Conservation (phyloP, 345 rosid genomes). For the Eucalyptus urophylla region DNA sequence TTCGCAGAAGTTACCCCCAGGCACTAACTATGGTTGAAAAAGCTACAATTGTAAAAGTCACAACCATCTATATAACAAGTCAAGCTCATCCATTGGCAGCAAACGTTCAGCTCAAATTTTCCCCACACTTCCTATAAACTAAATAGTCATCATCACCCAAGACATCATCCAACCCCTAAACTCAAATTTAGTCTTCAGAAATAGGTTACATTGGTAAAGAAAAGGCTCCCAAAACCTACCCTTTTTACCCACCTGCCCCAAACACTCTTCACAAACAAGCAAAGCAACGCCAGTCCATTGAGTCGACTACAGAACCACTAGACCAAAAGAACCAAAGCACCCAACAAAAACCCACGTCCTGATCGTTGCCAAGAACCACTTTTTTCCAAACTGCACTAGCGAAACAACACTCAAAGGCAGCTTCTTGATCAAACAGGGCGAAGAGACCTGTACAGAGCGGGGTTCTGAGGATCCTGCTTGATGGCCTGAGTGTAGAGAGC, state of each 20-base stretch:
- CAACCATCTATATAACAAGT: neutral
- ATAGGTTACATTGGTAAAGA: neutral
- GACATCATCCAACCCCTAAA: neutral
- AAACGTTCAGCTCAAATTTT: neutral
- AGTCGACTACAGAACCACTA: neutral
- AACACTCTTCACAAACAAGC: neutral
- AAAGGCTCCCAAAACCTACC: neutral
- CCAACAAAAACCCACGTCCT: neutral
- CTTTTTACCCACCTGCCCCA: neutral
- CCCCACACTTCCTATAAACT: neutral
- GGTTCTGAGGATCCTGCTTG: conserved; percentile 86
- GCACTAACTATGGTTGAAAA: neutral
- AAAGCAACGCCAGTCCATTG: neutral
- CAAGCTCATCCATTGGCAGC: neutral
- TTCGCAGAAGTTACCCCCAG: neutral
- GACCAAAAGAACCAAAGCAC: neutral
- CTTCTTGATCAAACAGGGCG: neutral
- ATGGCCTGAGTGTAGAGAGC: conserved; percentile 97
- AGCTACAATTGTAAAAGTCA: neutral
- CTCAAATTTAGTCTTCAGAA: neutral
- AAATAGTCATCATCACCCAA: neutral
- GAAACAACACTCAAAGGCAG: neutral
- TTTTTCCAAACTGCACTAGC: neutral
- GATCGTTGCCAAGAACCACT: neutral
- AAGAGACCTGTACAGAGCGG: conserved; percentile 73